Evolutionary conservation across 1,139 yeast species (phyloP).

Genomic region (Candida dubliniensis): DNA sequence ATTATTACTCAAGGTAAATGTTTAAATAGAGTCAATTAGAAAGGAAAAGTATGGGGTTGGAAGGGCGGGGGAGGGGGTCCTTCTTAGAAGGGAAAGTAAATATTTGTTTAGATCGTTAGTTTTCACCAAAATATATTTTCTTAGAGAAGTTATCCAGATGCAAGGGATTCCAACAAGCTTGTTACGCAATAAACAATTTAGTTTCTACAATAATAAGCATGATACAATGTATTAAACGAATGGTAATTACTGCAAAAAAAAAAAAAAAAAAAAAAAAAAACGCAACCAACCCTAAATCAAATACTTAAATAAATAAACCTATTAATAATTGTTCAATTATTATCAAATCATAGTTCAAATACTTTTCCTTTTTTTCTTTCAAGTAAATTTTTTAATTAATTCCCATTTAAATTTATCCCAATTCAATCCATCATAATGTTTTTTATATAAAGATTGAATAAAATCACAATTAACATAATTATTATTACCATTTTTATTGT

Average conservation of each 20-base stretch:
- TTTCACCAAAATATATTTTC: too few species aligned
- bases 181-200: too few species aligned
- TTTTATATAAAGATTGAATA: conserved; percentile 5
- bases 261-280: not conserved
- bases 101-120: too few species aligned
- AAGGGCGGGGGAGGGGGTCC: too few species aligned
- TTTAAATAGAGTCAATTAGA: conserved; percentile 35
- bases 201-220: too few species aligned
- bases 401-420: conserved; percentile 19
- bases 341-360: too few species aligned
- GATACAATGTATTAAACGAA: too few species aligned
- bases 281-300: not conserved
- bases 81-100: too few species aligned
- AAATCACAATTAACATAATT: conserved; percentile 3
- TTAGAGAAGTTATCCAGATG: too few species aligned
- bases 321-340: not conserved
- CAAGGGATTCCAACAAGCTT: too few species aligned
- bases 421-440: conserved; percentile 9
- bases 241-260: not conserved
- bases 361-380: not conserved
- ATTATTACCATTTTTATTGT: not conserved
- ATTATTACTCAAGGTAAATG: conserved; percentile 33
- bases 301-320: not conserved
- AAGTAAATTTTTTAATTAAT: conserved; percentile 13
- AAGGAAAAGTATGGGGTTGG: not conserved